Conservation (phyloP, 768 basidiomycete genomes). For the Boletus barrowsii region DNA sequence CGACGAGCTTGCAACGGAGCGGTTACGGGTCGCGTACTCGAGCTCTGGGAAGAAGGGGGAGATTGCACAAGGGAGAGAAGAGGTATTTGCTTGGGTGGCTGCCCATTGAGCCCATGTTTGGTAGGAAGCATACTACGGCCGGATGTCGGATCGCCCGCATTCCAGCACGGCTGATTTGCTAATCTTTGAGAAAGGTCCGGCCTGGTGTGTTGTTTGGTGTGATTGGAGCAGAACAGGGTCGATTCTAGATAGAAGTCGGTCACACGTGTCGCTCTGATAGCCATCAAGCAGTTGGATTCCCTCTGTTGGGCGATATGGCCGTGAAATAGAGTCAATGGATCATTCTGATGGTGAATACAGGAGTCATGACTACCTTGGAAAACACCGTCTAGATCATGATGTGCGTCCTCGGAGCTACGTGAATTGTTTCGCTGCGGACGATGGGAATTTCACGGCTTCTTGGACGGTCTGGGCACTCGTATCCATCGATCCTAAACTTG, state of each 20-base stretch:
- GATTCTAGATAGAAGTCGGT: not conserved
- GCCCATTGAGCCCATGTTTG: slow-evolving; percentile 7
- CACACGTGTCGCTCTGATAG: not conserved
- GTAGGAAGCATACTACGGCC: not conserved
- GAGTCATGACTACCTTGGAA: not conserved
- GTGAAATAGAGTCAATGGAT: not conserved
- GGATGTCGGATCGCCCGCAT: not conserved
- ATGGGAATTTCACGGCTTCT: not conserved
- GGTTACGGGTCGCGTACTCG: slow-evolving; percentile 61
- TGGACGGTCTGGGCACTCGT: not conserved
- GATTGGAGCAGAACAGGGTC: not conserved
- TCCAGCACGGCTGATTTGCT: not conserved
- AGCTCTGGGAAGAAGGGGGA: slow-evolving; percentile 37
- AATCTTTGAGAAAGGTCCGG: not conserved
- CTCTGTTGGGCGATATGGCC: not conserved
- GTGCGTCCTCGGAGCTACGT: not conserved
- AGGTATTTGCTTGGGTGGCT: slow-evolving; percentile 47
- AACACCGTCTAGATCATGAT: not conserved
- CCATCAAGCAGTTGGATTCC: not conserved
- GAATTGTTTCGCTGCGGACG: not conserved
- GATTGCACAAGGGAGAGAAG: slow-evolving; percentile 39
- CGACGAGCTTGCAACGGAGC: slow-evolving; percentile 71
- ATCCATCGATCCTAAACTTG: not conserved
- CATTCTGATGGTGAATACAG: not conserved
- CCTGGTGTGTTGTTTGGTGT: not conserved